phyloP scores from a whole-genome alignment of 768 basidiomycete species.

The Cystobasidium onofrii region DNA sequence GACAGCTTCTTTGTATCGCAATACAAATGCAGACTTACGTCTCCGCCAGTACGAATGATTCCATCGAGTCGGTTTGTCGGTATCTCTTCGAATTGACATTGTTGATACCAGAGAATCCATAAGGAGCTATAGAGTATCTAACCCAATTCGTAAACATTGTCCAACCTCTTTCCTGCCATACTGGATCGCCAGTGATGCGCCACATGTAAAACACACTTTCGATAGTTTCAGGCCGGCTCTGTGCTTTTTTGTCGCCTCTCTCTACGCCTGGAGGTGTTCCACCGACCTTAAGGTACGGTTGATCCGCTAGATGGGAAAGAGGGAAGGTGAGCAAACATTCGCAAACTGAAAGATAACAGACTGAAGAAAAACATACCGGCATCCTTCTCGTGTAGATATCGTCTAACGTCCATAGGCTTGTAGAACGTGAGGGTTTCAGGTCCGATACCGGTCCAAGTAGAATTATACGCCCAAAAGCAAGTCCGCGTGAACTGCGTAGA shows the following conservation, averaged over 20 bases:
- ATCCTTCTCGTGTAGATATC: slow-evolving; percentile 20
- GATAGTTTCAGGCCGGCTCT: slow-evolving; percentile 47
- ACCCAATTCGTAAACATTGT: slow-evolving; percentile 30
- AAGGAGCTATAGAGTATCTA: slow-evolving; percentile 19
- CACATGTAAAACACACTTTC: slow-evolving; percentile 47
- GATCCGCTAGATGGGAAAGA: too few species aligned
- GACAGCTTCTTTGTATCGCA: not conserved
- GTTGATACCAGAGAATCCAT: slow-evolving; percentile 32
- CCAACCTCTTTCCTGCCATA: slow-evolving; percentile 45
- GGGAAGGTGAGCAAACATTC: too few species aligned
- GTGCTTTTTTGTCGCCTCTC: slow-evolving; percentile 40
- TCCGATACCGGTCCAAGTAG: slow-evolving; percentile 5
- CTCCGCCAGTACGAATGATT: slow-evolving; percentile 38
- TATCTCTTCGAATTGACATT: slow-evolving; percentile 6
- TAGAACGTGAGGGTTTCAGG: slow-evolving; percentile 34
- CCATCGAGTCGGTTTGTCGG: slow-evolving; percentile 30
- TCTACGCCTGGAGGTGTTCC: not conserved
- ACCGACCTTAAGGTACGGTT: not conserved
- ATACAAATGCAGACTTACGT: too few species aligned
- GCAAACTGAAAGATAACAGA: too few species aligned
- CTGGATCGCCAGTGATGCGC: slow-evolving; percentile 47
- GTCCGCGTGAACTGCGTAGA: slow-evolving; percentile 45
- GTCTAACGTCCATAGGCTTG: slow-evolving; percentile 10
- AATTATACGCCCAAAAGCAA: slow-evolving; percentile 46
- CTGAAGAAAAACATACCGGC: not conserved